Evolutionary conservation across 441 rosid genomes (phyloP).

Genomic region (Adansonia gregorii): DNA sequence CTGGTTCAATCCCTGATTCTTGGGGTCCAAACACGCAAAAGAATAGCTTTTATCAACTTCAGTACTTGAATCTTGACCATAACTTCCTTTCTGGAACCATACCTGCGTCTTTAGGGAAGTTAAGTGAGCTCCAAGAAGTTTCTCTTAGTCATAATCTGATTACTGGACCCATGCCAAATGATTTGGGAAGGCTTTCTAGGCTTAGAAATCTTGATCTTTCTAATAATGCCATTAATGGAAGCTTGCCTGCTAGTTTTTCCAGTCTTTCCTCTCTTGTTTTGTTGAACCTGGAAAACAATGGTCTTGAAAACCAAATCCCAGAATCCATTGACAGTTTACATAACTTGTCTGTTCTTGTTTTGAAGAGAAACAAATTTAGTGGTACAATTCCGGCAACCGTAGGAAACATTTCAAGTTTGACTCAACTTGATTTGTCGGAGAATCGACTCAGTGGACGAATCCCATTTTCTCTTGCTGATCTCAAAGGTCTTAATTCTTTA

Average conservation of each 20-base stretch:
- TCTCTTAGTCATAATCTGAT: constrained; percentile 50
- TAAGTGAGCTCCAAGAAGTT: constrained; percentile 51
- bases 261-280: constrained; percentile 50
- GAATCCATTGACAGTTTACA: constrained; percentile 38
- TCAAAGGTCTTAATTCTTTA: constrained; percentile 53
- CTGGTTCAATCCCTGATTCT: constrained; percentile 65
- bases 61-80: constrained; percentile 21
- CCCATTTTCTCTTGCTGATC: constrained; percentile 59
- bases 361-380: constrained; percentile 53
- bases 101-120: constrained; percentile 51
- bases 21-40: constrained; percentile 36
- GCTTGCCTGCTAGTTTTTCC: constrained; percentile 46
- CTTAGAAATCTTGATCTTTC: constrained; percentile 47
- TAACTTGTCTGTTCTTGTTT: constrained; percentile 56
- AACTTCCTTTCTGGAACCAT: constrained; percentile 56
- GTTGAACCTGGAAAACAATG: constrained; percentile 41
- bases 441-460: constrained; percentile 65
- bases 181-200: constrained; percentile 45
- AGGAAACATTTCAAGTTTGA: constrained; percentile 58
- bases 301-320: constrained; percentile 35
- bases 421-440: constrained; percentile 58
- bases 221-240: constrained; percentile 52
- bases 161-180: constrained; percentile 49
- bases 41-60: background rate
- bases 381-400: constrained; percentile 60